Evolutionary conservation across 805 yeast genomes (phyloP), one percentile per base, ranked within the genome.

Genomic region (Starmerella ratchasimensis): DNA sequence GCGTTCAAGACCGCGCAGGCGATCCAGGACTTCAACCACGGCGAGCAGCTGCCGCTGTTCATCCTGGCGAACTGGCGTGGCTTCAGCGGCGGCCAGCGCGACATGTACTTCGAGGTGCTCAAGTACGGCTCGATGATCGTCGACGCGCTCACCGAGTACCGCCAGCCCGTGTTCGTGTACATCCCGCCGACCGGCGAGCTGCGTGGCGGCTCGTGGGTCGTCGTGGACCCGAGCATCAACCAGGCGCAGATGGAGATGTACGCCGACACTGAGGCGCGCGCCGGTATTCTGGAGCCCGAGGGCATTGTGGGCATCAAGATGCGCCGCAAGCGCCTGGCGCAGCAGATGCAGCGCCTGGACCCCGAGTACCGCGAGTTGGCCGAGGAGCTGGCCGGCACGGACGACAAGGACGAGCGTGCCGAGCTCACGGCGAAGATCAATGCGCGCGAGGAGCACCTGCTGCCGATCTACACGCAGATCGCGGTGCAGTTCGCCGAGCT

Each of bases 171-270:
- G 49, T 78, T 90, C 65, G 83, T 90, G 19, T 90, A 90, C 63
- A 88, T 90, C 60, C 98, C 99, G 36, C 99, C 99, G 42, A 74
- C 80, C 49, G 98, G 97, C 60, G 99, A 90, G 64, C 71, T 90
- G 51, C 80, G 99, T 72, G 99, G 99, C 68, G 99, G 99, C 60
- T 88, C 98, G 19, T 90, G 99, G 99, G 99, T 93, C 39, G 99
- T 90, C 50, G 95, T 90, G 58, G 99, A 90, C 63, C 96, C 98
- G 47, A 82, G 96, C 35, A 90, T 90, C 65, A 90, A 93, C 62
- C 62, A 80, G 33, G 96, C 86, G 46, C 82, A 82, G 81, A 93
- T 90, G 95, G 99, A 90, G 66, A 88, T 90, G 96, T 90, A 88
- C 54, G 97, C 97, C 17, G 98, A 93, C 61, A 78, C 73, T 35